These are phyloP conservation scores for Xylaria palmicola DNA, from an alignment of 495 filamentous ascomycete genomes.

Conservation along the genomic window DNA sequence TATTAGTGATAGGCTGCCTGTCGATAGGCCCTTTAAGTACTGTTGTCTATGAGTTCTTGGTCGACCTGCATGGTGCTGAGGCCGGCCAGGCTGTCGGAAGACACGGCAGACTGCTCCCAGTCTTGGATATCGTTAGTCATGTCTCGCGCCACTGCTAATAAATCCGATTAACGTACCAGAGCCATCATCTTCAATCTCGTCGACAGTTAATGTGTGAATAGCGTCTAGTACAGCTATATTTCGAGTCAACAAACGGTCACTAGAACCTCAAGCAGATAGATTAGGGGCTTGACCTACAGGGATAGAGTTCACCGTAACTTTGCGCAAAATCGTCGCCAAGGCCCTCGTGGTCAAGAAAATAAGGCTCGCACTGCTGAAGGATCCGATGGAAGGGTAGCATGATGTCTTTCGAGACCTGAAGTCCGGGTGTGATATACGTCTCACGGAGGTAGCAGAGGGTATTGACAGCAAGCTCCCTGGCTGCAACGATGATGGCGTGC, in stretches of 20 bases:
- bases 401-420: conserved; percentile 41
- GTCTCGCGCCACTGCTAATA: conserved; percentile 37
- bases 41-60: conserved; percentile 30
- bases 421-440: conserved; percentile 38
- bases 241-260: conserved; percentile 17
- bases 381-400: conserved; percentile 41
- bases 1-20: too few relatives aligned
- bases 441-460: conserved; percentile 51
- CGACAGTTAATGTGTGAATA: conserved; percentile 43
- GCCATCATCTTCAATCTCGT: conserved; percentile 55
- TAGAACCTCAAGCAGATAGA: neutral
- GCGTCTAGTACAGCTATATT: conserved; percentile 40
- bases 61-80: conserved; percentile 34
- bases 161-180: conserved; percentile 54
- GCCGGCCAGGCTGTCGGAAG: conserved; percentile 42
- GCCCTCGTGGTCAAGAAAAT: conserved; percentile 40
- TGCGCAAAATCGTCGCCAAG: conserved; percentile 31
- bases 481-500: conserved; percentile 29
- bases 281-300: conserved; percentile 35
- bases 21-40: too few relatives aligned
- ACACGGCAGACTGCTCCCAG: conserved; percentile 44
- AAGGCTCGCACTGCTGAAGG: conserved; percentile 41
- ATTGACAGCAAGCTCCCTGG: conserved; percentile 39
- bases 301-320: conserved; percentile 39
- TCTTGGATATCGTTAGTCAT: conserved; percentile 41